Percentiles rank a stretch among this genome's conserved stretches.
These are phyloP conservation scores for Blastocladiella emersonii DNA, from an alignment of 371 early-diverging fungal genomes.

Conservation along the genomic window DNA sequence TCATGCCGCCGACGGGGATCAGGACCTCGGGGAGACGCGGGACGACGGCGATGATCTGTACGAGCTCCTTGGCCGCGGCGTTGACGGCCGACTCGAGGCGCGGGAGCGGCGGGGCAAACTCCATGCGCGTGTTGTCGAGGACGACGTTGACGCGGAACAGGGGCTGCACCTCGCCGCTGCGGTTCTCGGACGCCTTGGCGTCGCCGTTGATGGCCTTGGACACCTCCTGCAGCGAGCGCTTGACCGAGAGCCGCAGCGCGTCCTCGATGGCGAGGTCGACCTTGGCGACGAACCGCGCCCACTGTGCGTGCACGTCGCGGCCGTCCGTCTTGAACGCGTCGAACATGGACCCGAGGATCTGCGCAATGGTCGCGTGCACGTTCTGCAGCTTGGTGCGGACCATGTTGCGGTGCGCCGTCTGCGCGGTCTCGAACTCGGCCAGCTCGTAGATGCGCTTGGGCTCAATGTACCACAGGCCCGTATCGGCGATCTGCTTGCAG, in stretches of 20 bases:
- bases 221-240: slow-evolving; percentile 33
- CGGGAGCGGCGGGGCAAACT: slow-evolving; percentile 30
- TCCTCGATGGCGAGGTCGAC: slow-evolving; percentile 35
- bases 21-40: slow-evolving; percentile 20
- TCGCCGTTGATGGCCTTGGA: slow-evolving; percentile 41
- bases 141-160: slow-evolving; percentile 42
- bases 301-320: slow-evolving; percentile 27
- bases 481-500: slow-evolving; percentile 28
- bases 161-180: slow-evolving; percentile 28
- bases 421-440: slow-evolving; percentile 27
- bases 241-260: slow-evolving; percentile 29
- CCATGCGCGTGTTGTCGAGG: slow-evolving; percentile 33
- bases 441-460: slow-evolving; percentile 37
- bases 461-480: slow-evolving; percentile 31
- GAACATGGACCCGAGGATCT: slow-evolving; percentile 21
- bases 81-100: slow-evolving; percentile 33
- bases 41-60: slow-evolving; percentile 24
- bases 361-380: slow-evolving; percentile 23
- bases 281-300: slow-evolving; percentile 28
- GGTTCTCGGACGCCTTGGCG: slow-evolving; percentile 26
- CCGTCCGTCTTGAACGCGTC: slow-evolving; percentile 37
- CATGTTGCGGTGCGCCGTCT: slow-evolving; percentile 19
- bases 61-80: slow-evolving; percentile 30
- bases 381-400: slow-evolving; percentile 20
- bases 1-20: neutral